These are phyloP conservation scores for Harringtonia lauricola DNA, from an alignment of 2,329 filamentous ascomycete species.

Conservation along the genomic window DNA sequence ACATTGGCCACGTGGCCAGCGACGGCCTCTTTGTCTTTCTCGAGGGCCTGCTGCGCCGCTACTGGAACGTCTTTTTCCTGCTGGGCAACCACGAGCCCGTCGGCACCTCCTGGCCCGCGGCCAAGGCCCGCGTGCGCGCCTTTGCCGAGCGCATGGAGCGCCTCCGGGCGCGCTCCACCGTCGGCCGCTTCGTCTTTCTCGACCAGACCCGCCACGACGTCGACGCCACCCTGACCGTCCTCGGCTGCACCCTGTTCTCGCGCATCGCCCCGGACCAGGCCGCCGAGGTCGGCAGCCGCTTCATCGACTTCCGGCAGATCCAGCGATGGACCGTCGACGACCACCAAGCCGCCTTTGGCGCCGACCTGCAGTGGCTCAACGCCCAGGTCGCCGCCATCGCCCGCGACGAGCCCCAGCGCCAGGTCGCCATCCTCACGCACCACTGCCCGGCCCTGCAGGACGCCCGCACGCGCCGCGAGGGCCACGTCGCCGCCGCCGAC, in stretches of 20 bases:
- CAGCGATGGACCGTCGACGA: slow-evolving; percentile 21
- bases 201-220: slow-evolving; percentile 19
- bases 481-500: too few relatives aligned
- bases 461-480: too few relatives aligned
- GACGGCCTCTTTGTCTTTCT: slow-evolving; percentile 36
- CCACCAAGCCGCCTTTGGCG: slow-evolving; percentile 25
- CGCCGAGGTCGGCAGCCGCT: neutral
- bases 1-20: slow-evolving; percentile 34
- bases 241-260: slow-evolving; percentile 36
- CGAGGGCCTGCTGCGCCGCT: slow-evolving; percentile 32
- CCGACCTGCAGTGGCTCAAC: slow-evolving; percentile 34
- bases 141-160: slow-evolving; percentile 19
- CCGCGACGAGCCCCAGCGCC: slow-evolving; percentile 14
- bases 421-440: slow-evolving; percentile 29
- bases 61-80: slow-evolving; percentile 38
- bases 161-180: slow-evolving; percentile 1
- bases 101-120: slow-evolving; percentile 23
- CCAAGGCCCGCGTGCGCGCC: slow-evolving; percentile 16
- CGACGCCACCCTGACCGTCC: slow-evolving; percentile 17
- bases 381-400: slow-evolving; percentile 15
- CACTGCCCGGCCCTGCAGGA: slow-evolving; percentile 31
- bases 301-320: neutral
- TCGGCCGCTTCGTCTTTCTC: slow-evolving; percentile 29
- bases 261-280: neutral
- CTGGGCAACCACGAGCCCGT: slow-evolving; percentile 48